Conservation (phyloP, 306 rosid species). For the Chamaecrista fasciculata region DNA sequence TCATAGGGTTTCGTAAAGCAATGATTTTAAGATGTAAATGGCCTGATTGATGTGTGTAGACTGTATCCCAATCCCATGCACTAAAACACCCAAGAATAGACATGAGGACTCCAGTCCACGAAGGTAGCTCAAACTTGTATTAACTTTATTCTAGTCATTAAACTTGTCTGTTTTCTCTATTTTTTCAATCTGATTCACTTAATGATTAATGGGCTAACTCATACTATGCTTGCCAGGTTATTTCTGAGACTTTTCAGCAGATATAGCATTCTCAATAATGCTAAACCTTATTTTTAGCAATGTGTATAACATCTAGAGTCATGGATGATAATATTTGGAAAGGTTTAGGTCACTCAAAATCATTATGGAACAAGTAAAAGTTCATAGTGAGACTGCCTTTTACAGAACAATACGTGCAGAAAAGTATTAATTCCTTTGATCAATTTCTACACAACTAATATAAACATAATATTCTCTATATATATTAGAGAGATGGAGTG, state of each 20-base stretch:
- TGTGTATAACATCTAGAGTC: not conserved
- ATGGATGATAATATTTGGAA: not conserved
- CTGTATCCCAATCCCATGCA: no score
- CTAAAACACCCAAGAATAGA: no score
- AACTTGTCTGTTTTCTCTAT: not conserved
- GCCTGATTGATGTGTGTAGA: no score
- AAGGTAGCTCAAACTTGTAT: not conserved
- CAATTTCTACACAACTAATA: not conserved
- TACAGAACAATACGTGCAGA: not conserved
- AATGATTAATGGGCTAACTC: not conserved
- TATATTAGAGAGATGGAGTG: not conserved
- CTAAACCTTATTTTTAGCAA: not conserved
- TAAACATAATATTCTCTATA: not conserved
- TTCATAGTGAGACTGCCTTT: not conserved
- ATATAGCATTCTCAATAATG: not conserved
- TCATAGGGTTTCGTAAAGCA: constrained; percentile 10
- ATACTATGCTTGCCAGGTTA: not conserved
- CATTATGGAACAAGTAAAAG: not conserved
- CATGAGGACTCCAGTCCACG: not conserved
- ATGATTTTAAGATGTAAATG: no score
- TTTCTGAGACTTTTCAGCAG: not conserved
- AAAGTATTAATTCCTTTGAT: constrained; percentile 3
- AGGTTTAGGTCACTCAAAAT: not conserved
- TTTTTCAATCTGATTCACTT: not conserved
- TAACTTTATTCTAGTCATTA: not conserved